phyloP scores from a whole-genome alignment of 345 rosid species.

The Lepidium sativum region DNA sequence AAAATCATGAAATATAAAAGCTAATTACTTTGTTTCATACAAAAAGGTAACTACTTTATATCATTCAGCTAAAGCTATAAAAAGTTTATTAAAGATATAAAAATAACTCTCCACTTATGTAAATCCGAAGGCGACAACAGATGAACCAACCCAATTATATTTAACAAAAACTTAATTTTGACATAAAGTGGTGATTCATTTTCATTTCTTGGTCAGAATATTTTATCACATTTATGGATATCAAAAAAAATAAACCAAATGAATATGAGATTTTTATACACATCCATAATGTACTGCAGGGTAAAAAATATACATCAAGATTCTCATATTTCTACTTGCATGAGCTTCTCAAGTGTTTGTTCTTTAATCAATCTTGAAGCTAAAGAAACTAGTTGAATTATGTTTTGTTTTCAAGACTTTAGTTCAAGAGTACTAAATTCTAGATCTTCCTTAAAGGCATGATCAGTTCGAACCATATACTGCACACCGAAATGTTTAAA shows the following conservation, averaged over 20 bases:
- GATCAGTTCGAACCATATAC: no score
- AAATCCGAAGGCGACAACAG: constrained; percentile 18
- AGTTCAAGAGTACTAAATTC: background rate
- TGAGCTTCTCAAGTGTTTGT: no score
- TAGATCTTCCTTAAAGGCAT: no score
- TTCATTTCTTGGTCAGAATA: background rate
- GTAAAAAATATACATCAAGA: background rate
- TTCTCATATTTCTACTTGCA: background rate
- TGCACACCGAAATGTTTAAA: no score
- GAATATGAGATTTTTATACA: no score
- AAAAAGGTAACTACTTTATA: constrained; percentile 18
- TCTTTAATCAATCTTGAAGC: no score
- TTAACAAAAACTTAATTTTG: background rate
- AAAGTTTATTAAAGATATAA: background rate
- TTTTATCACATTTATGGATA: constrained; percentile 5
- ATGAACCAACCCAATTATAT: constrained; percentile 8
- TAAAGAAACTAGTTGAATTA: background rate
- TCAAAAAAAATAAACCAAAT: background rate
- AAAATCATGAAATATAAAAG: constrained; percentile 4
- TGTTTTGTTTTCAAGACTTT: background rate
- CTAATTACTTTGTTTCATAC: constrained; percentile 19
- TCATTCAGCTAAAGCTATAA: constrained; percentile 12
- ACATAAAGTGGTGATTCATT: background rate
- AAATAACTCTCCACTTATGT: constrained; percentile 12
- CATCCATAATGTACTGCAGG: background rate